These are phyloP conservation scores for Fusarium concolor DNA, from an alignment of 2,329 filamentous ascomycete genomes.

Conservation along the genomic window DNA sequence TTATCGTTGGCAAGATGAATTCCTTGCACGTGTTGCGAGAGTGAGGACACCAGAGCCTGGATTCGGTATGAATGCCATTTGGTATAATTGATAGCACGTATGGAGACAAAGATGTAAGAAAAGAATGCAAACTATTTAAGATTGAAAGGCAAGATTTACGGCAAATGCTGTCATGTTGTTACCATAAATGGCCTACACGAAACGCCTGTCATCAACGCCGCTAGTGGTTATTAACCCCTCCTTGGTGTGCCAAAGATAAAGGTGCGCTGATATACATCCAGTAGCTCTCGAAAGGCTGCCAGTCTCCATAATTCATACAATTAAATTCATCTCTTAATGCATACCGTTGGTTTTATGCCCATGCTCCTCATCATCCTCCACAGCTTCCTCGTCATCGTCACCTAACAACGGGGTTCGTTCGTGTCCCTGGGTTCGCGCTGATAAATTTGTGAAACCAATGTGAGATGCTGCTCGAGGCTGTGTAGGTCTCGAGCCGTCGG, in stretches of 20 bases:
- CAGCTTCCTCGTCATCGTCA: conserved; percentile 37
- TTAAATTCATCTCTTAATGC: conserved; percentile 7
- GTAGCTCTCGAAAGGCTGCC: not conserved
- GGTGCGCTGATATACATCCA: not conserved
- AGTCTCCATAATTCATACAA: conserved; percentile 9
- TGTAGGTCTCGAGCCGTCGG: conserved; percentile 32
- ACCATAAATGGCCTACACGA: conserved; percentile 9
- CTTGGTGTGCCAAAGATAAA: not conserved
- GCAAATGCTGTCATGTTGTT: not conserved
- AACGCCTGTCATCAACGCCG: conserved; percentile 4
- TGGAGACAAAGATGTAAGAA: not conserved
- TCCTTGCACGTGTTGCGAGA: conserved; percentile 79
- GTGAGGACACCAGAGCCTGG: conserved; percentile 85
- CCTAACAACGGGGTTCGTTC: conserved; percentile 50
- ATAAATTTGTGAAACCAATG: conserved; percentile 34
- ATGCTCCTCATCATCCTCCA: conserved; percentile 25
- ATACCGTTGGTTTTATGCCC: conserved; percentile 41
- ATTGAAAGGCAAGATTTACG: not conserved
- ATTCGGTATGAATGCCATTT: conserved; percentile 97
- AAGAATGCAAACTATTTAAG: not conserved
- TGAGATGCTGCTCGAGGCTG: conserved; percentile 41
- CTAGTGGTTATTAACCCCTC: not conserved
- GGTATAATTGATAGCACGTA: conserved; percentile 72
- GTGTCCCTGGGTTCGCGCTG: conserved; percentile 21
- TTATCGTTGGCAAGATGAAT: conserved; percentile 87